phyloP scores from a whole-genome alignment of 164 flowering plant genomes.

The Liriodendron chinense region DNA sequence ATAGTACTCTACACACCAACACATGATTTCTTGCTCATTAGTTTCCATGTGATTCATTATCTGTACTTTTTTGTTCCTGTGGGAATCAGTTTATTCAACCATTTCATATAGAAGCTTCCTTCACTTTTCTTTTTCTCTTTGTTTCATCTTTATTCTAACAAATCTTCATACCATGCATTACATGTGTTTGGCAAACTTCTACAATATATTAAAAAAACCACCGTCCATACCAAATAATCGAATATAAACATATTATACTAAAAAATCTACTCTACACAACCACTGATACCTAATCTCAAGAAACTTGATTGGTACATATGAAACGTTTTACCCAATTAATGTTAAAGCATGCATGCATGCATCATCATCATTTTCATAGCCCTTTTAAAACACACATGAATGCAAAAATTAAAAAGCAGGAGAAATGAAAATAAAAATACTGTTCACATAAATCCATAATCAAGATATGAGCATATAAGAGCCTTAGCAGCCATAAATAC shows the following conservation, averaged over 20 bases:
- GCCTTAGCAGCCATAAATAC: constrained; percentile 6
- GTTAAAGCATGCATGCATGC: neutral
- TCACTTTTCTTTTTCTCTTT: neutral
- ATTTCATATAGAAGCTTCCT: too few relatives aligned
- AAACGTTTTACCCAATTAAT: neutral
- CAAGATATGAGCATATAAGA: neutral
- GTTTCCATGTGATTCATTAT: neutral
- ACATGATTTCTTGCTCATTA: neutral
- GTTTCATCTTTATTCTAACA: neutral
- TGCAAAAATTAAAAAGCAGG: too few relatives aligned
- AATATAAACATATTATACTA: neutral
- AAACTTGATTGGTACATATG: too few relatives aligned
- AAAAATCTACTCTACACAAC: neutral
- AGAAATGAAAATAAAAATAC: neutral
- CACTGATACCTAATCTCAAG: neutral
- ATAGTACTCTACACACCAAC: neutral
- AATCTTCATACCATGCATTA: neutral
- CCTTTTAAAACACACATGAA: neutral
- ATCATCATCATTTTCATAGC: neutral
- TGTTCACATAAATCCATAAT: neutral
- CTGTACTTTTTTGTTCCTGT: neutral
- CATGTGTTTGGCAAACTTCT: neutral
- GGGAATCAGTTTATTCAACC: too few relatives aligned
- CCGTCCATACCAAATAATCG: neutral
- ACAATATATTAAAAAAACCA: neutral